Percentiles rank a stretch among this genome's conserved stretches.
These are phyloP conservation scores for Pichiaceae sp. DNA, from an alignment of 1,139 yeast species.

Conservation along the genomic window DNA sequence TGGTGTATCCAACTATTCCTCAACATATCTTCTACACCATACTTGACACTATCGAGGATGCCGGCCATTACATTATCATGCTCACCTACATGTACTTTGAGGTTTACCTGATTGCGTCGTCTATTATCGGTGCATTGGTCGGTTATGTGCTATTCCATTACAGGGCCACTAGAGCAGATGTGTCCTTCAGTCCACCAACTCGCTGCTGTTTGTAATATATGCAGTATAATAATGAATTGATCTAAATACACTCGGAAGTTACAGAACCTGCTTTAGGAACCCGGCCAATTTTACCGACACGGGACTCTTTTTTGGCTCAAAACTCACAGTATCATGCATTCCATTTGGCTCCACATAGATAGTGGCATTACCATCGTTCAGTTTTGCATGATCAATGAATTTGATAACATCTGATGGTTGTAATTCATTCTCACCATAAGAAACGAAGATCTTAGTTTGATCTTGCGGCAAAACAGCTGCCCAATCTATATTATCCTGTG, in stretches of 20 bases:
- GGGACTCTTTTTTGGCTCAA: no score
- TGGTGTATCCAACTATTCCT: conserved; percentile 30
- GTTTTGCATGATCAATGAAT: not conserved
- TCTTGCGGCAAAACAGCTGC: not conserved
- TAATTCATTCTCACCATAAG: not conserved
- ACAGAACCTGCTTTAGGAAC: no score
- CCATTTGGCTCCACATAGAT: not conserved
- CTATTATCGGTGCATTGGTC: conserved; percentile 54
- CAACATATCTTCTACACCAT: conserved; percentile 43
- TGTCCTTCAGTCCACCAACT: conserved; percentile 8
- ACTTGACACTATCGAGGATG: conserved; percentile 52
- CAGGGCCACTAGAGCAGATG: conserved; percentile 25
- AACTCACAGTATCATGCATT: not conserved
- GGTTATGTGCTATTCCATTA: conserved; percentile 47
- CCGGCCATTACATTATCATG: conserved; percentile 57
- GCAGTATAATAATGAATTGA: no score
- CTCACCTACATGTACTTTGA: conserved; percentile 66
- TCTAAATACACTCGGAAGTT: no score
- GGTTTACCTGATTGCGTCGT: conserved; percentile 57
- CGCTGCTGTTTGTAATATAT: conserved; percentile 12
- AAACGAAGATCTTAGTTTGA: not conserved
- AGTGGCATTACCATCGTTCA: not conserved
- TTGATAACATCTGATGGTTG: not conserved
- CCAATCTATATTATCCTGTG: not conserved
- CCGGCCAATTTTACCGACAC: no score